phyloP scores from a whole-genome alignment of 208 protist species.

The Leptomonas seymouri region DNA sequence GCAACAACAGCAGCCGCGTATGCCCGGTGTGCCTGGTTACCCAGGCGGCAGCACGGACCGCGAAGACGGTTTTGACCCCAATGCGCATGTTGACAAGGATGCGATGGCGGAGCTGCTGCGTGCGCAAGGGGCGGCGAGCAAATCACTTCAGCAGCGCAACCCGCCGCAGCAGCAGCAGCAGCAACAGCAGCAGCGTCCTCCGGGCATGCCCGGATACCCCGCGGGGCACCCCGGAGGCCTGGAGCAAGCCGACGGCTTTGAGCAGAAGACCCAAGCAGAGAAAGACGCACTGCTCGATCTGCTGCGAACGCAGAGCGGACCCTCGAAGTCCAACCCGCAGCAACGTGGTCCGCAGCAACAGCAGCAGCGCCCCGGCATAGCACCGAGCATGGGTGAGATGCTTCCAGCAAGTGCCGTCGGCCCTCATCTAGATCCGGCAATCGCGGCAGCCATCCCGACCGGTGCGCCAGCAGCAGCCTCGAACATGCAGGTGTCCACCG shows the following conservation, averaged over 20 bases:
- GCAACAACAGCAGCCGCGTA: conserved; percentile 15
- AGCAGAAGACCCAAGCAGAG: conserved; percentile 23
- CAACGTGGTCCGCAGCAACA: conserved; percentile 27
- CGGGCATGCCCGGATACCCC: conserved; percentile 11
- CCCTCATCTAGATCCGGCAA: conserved; percentile 30
- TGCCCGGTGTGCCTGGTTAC: conserved; percentile 7
- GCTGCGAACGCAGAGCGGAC: conserved; percentile 9
- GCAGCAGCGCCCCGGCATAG: conserved; percentile 21
- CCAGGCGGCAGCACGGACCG: neutral
- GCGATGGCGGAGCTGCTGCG: conserved; percentile 11
- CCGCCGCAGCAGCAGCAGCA: conserved; percentile 13
- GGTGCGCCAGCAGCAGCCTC: conserved; percentile 3
- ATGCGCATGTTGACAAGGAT: neutral
- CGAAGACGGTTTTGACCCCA: conserved; percentile 1
- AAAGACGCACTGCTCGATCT: conserved; percentile 13
- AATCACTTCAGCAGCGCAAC: conserved; percentile 4
- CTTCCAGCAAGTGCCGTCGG: conserved; percentile 19
- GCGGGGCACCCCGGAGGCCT: neutral
- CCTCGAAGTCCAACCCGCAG: conserved; percentile 6
- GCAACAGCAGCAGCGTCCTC: conserved; percentile 12
- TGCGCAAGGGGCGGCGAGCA: neutral
- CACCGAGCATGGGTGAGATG: conserved; percentile 15
- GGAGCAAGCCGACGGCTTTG: conserved; percentile 11
- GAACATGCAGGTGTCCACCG: neutral
- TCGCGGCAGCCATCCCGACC: conserved; percentile 23